phyloP scores from a whole-genome alignment of 1,284 basidiomycete species.

The Apiotrichum porosum region DNA sequence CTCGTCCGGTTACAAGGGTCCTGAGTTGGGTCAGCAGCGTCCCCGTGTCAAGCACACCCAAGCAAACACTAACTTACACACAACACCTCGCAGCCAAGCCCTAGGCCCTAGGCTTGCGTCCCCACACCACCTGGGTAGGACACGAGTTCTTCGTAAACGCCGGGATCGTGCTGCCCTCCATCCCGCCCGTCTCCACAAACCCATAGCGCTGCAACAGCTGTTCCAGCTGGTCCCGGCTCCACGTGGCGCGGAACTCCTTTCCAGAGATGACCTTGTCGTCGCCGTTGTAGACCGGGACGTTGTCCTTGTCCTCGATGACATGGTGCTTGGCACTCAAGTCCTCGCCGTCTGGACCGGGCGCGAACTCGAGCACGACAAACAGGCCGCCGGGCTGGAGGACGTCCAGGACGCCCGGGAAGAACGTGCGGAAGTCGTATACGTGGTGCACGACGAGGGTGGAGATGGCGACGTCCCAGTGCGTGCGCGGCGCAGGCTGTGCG shows the following conservation, averaged over 20 bases:
- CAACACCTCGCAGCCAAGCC: no score
- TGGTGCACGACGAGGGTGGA: conserved; percentile 38
- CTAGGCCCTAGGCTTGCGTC: no score
- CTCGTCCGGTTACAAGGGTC: no score
- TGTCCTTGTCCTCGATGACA: background rate
- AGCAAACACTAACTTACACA: no score
- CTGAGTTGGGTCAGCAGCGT: no score
- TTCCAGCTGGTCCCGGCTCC: conserved; percentile 1
- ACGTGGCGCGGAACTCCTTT: conserved; percentile 13
- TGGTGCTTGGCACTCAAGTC: conserved; percentile 6
- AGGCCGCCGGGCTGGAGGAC: conserved; percentile 14
- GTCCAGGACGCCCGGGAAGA: conserved; percentile 8
- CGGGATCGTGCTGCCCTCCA: conserved; percentile 23
- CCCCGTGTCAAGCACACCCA: no score
- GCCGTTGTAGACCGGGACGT: conserved; percentile 4
- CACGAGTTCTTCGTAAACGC: conserved; percentile 10
- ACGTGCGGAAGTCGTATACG: conserved; percentile 16
- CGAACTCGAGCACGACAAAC: conserved; percentile 15
- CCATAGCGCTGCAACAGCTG: conserved; percentile 14
- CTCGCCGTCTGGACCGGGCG: conserved; percentile 9
- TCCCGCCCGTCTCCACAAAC: conserved; percentile 21
- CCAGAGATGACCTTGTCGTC: conserved; percentile 5
- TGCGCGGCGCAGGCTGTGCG: conserved; percentile 15
- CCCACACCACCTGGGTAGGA: no score
- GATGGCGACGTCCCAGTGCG: conserved; percentile 28